Evolutionary conservation across 371 early-diverging fungal genomes (phyloP), one percentile per base, ranked within the genome.

Genomic region (Chytridiales sp.): DNA sequence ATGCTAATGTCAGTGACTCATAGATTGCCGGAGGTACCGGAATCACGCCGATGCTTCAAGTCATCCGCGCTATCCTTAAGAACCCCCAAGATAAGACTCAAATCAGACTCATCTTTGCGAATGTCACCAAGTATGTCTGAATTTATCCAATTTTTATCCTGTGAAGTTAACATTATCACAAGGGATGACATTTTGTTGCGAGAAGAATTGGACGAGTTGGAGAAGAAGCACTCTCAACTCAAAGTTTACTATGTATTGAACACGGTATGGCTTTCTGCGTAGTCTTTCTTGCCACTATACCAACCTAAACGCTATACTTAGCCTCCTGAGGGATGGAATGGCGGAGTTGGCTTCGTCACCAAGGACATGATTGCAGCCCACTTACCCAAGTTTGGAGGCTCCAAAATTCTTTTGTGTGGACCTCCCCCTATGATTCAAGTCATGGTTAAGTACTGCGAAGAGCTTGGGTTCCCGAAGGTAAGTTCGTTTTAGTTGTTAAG

Each of bases 371-470:
- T 96, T 64, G 72, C 81, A 44, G 70, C 88, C 62, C 73, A 81
- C 61, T 78, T 80, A 59, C 92, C 93, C n/a, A 56, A 32, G 4
- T 84, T 89, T 31, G 61, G 73, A 35, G 88, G 90, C 62, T 77
- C 85, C 75, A 94, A 95, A 82, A 67, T 95, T 56, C 75, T 95
- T 34, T 66, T 96, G 13, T 95, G 97, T 68, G 97, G 97, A 53
- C 95, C 97, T 43, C 91, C 91, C 43, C 97, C 97, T 2, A 96
- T 96, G 97, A 75, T 95, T 62, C 84, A 85, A 59, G 93, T 91
- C 56, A 92, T 96, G 94, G 66, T 79, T 59, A 81, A 64, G 52
- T 3, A 32, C 66, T 47, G 56, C 40, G 74, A 71, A 31, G 72
- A 69, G 43, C 41, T 77, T 13, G 73, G 73, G 27, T 74, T 51